phyloP scores from a whole-genome alignment of 2,329 filamentous ascomycete genomes.

The Claviceps cyperi region DNA sequence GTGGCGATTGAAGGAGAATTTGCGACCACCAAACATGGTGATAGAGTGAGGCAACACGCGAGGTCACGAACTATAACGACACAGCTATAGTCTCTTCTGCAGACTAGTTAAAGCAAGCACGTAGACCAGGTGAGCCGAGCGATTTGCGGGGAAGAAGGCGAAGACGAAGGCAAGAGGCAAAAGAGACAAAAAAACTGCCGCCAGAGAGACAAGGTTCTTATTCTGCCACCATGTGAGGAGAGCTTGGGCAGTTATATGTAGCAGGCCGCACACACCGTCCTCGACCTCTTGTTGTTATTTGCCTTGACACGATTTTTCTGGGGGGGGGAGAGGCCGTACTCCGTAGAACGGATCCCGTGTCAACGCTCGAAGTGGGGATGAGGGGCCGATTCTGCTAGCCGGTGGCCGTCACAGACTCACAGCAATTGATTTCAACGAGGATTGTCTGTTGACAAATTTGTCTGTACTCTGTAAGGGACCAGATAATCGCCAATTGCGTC shows the following conservation, averaged over 20 bases:
- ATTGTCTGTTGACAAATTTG: too few relatives aligned
- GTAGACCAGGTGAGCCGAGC: background rate
- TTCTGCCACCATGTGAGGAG: background rate
- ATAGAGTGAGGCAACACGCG: background rate
- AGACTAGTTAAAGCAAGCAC: background rate
- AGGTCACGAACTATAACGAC: background rate
- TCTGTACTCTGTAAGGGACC: too few relatives aligned
- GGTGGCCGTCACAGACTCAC: background rate
- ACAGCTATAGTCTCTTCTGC: background rate
- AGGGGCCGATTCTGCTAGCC: background rate
- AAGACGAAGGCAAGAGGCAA: background rate
- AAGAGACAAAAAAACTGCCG: background rate
- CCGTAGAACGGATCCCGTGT: slow-evolving; percentile 1
- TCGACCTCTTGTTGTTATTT: background rate
- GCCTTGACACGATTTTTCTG: background rate
- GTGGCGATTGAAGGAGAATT: slow-evolving; percentile 54
- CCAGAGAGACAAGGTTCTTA: background rate
- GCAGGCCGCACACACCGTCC: background rate
- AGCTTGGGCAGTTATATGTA: slow-evolving; percentile 3
- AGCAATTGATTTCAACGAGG: background rate
- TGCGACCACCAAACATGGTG: slow-evolving; percentile 41
- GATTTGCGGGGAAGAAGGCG: background rate
- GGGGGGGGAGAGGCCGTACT: background rate
- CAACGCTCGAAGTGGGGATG: slow-evolving; percentile 1
- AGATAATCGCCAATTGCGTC: too few relatives aligned